phyloP scores from a whole-genome alignment of 768 basidiomycete genomes.

The Rhizopogon vinicolor region DNA sequence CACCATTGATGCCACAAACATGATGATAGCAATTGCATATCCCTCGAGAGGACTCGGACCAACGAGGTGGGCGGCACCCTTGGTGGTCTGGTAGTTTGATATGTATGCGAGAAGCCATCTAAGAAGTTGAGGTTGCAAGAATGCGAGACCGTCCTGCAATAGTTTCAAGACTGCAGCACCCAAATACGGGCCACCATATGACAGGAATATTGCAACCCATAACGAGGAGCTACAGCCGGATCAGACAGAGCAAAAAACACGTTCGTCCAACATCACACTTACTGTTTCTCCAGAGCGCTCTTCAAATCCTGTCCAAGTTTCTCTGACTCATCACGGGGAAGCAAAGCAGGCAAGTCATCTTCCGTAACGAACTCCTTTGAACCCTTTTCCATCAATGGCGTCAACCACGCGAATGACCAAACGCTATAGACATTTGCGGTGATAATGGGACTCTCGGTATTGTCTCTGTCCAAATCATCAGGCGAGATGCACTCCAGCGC shows the following conservation, averaged over 20 bases:
- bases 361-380: slow-evolving; percentile 68
- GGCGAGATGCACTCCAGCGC: slow-evolving; percentile 68
- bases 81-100: slow-evolving; percentile 60
- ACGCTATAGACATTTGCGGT: slow-evolving; percentile 80
- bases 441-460: slow-evolving; percentile 61
- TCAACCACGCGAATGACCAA: slow-evolving; percentile 88
- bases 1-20: slow-evolving; percentile 76
- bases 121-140: slow-evolving; percentile 85
- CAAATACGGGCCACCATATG: slow-evolving; percentile 77
- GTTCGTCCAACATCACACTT: slow-evolving; percentile 17
- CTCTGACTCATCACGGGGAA: slow-evolving; percentile 62
- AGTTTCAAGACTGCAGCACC: slow-evolving; percentile 63
- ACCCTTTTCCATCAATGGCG: slow-evolving; percentile 70
- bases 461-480: slow-evolving; percentile 39
- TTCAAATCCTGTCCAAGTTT: slow-evolving; percentile 62
- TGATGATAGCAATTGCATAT: slow-evolving; percentile 66
- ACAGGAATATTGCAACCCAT: slow-evolving; percentile 66
- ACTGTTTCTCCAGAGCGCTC: slow-evolving; percentile 61
- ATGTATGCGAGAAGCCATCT: slow-evolving; percentile 79
- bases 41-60: slow-evolving; percentile 51
- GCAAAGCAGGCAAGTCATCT: slow-evolving; percentile 76
- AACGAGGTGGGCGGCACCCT: slow-evolving; percentile 22
- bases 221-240: slow-evolving; percentile 46
- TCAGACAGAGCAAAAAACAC: neutral
- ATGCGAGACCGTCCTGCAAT: slow-evolving; percentile 75